A percentile compares a stretch with the other conserved stretches of the same genome.
These are phyloP conservation scores for Chlamydomonas reinhardtii DNA, from an alignment of 163 green algal species.

Conservation along the genomic window DNA sequence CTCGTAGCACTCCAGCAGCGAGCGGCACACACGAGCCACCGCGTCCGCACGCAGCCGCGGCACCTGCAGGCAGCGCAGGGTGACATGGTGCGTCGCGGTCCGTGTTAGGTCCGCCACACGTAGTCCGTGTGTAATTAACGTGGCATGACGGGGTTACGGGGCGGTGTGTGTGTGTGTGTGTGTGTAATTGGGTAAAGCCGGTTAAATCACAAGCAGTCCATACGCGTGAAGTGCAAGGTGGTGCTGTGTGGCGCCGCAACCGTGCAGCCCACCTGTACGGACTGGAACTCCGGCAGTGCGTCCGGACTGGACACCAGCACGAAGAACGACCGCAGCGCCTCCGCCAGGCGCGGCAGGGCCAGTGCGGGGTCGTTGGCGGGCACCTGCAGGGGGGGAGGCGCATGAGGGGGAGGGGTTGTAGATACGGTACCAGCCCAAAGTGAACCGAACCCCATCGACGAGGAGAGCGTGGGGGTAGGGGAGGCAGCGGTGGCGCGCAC, in stretches of 20 bases:
- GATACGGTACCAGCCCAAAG: not conserved
- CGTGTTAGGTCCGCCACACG: no score
- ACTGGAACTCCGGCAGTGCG: slow-evolving; percentile 86
- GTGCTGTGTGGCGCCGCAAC: no score
- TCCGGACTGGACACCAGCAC: slow-evolving; percentile 79
- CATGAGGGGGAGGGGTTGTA: not conserved
- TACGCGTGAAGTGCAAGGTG: no score
- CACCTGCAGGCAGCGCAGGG: slow-evolving; percentile 47
- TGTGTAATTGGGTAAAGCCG: no score
- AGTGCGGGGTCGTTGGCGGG: slow-evolving; percentile 70
- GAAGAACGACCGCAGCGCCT: slow-evolving; percentile 77
- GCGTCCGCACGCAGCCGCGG: slow-evolving; percentile 61
- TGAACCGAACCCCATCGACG: no score
- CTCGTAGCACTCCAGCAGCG: slow-evolving; percentile 77
- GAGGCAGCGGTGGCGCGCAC: no score
- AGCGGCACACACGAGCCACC: slow-evolving; percentile 56
- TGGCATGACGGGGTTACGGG: no score
- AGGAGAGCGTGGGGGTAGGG: no score
- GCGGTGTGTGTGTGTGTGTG: no score
- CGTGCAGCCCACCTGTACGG: slow-evolving; percentile 74
- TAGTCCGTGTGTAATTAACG: no score
- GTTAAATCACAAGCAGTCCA: no score
- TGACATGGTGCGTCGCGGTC: not conserved
- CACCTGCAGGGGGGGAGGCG: not conserved
- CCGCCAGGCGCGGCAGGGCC: slow-evolving; percentile 62